Conservation (phyloP, 164 flowering plant species). For the Pachysandra terminalis region DNA sequence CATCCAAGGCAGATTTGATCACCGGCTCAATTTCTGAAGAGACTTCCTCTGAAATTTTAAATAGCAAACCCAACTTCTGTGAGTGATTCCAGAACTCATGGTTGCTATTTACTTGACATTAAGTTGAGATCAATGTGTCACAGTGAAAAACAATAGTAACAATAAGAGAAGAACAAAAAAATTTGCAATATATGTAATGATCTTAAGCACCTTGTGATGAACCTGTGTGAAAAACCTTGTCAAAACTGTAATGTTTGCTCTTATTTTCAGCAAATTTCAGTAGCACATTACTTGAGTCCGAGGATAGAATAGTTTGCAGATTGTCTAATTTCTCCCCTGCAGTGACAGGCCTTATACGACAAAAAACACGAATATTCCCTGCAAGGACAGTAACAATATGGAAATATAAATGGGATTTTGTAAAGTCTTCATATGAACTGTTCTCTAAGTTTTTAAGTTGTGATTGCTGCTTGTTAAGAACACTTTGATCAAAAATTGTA, state of each 20-base stretch:
- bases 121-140: too few species aligned
- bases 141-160: too few species aligned
- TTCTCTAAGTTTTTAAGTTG: background rate
- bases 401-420: background rate
- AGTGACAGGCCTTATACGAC: constrained; percentile 47
- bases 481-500: too few species aligned
- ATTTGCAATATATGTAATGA: too few species aligned
- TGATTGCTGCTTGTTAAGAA: too few species aligned
- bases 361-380: constrained; percentile 66
- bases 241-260: constrained; percentile 41
- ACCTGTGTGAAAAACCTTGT: constrained; percentile 52
- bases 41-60: constrained; percentile 45
- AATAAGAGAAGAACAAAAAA: too few species aligned
- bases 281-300: constrained; percentile 33
- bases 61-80: background rate
- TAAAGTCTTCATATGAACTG: too few species aligned
- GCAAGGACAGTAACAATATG: constrained; percentile 13
- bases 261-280: constrained; percentile 38
- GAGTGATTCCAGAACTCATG: too few species aligned
- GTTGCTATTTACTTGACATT: too few species aligned
- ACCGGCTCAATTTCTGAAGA: constrained; percentile 61
- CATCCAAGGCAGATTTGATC: constrained; percentile 61
- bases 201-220: constrained; percentile 52
- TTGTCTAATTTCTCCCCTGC: constrained; percentile 24
- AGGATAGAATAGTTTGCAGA: constrained; percentile 26